Evolutionary conservation across 2,329 filamentous ascomycete genomes (phyloP).

Genomic region (Nigrograna mackinnonii): DNA sequence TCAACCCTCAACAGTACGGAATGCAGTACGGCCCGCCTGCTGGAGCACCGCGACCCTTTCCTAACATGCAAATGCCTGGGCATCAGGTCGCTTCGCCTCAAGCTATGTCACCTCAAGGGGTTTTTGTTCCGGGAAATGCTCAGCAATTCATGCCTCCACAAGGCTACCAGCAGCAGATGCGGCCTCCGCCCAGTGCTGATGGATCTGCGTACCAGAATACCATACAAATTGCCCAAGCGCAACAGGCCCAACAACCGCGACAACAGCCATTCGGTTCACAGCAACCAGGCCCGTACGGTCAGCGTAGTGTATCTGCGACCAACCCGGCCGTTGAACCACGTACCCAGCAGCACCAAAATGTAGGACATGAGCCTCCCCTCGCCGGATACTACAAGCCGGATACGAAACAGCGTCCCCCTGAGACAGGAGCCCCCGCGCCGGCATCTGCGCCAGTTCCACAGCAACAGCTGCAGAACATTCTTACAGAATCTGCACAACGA

Average conservation of each 20-base stretch:
- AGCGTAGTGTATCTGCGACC: not conserved
- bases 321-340: not conserved
- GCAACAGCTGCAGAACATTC: conserved; percentile 7
- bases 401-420: not conserved
- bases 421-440: not conserved
- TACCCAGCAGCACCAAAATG: conserved; percentile 12
- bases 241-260: not conserved
- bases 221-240: conserved; percentile 6
- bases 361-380: conserved; percentile 15
- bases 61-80: conserved; percentile 12
- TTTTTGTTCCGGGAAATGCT: conserved; percentile 12
- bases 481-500: conserved; percentile 1
- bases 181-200: conserved; percentile 1
- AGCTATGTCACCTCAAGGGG: conserved; percentile 11
- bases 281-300: not conserved
- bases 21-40: conserved; percentile 18
- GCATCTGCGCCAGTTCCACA: conserved; percentile 3
- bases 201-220: conserved; percentile 2
- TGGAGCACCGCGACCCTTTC: conserved; percentile 13
- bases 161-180: conserved; percentile 8
- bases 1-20: conserved; percentile 16
- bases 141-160: conserved; percentile 11
- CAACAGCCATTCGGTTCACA: not conserved
- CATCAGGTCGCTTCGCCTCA: conserved; percentile 12
- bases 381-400: conserved; percentile 31